Evolutionary conservation across 495 filamentous ascomycete genomes (phyloP).

Genomic region (Beverwykella pulmonaria): DNA sequence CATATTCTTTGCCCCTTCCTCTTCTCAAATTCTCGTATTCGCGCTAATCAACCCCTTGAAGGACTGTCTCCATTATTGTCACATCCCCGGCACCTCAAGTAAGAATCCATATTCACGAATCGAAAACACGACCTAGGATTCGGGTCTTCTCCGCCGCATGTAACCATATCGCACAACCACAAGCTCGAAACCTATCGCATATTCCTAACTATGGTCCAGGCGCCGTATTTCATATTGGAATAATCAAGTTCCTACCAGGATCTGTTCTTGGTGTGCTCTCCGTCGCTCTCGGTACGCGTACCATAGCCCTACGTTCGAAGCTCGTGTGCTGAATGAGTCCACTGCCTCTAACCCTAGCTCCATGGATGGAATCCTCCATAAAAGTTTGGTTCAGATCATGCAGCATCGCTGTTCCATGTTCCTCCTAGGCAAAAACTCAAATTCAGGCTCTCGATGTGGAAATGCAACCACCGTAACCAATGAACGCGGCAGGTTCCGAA

Average conservation of each 20-base stretch:
- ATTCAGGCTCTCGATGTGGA: background rate
- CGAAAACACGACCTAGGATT: too few relatives aligned
- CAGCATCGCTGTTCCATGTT: background rate
- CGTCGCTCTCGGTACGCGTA: background rate
- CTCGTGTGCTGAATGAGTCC: background rate
- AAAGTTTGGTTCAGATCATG: background rate
- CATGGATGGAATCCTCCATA: background rate
- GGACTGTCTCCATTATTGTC: background rate
- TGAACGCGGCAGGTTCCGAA: background rate
- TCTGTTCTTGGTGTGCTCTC: background rate
- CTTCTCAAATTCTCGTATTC: background rate
- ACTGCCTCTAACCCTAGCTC: background rate
- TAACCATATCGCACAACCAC: slow-evolving; percentile 9
- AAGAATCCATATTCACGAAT: background rate
- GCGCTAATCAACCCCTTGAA: too few relatives aligned
- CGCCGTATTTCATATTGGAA: background rate
- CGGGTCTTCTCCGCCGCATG: slow-evolving; percentile 1
- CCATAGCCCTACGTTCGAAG: background rate
- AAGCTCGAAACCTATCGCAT: background rate
- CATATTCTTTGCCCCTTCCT: background rate
- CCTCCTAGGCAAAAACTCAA: slow-evolving; percentile 4
- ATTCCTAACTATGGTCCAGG: background rate
- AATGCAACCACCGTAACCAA: background rate
- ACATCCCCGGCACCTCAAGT: background rate
- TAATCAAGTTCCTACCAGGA: background rate